phyloP scores from a whole-genome alignment of 2,329 filamentous ascomycete genomes.

The Madurella mycetomatis region DNA sequence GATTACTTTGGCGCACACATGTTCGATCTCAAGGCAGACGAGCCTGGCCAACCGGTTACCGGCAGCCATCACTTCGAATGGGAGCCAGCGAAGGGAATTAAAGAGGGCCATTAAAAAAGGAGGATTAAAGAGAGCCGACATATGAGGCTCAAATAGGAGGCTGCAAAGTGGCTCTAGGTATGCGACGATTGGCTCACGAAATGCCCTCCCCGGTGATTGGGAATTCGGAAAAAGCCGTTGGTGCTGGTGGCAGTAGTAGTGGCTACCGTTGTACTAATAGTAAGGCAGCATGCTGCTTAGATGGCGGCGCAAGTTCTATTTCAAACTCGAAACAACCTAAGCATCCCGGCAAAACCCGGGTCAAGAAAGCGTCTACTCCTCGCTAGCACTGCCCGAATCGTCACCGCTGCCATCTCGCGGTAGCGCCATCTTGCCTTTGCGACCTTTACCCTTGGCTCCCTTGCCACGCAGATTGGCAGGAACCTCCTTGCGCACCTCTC shows the following conservation, averaged over 20 bases:
- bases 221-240: no score
- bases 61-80: constrained; percentile 63
- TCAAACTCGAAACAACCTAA: no score
- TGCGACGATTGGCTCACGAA: no score
- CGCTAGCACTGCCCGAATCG: constrained; percentile 32
- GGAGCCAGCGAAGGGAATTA: constrained; percentile 37
- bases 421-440: constrained; percentile 32
- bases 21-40: constrained; percentile 56
- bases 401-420: constrained; percentile 28
- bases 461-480: constrained; percentile 39
- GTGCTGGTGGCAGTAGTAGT: no score
- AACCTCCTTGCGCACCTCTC: constrained; percentile 40
- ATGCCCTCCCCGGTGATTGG: no score
- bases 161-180: no score
- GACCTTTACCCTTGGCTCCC: constrained; percentile 37
- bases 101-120: not conserved
- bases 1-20: constrained; percentile 67
- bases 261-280: no score
- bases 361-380: constrained; percentile 17
- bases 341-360: no score
- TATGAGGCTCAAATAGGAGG: no score
- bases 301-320: no score
- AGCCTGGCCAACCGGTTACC: constrained; percentile 46
- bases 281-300: no score
- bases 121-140: not conserved